phyloP scores from a whole-genome alignment of 305 asterid genomes.

The Solanum aculeatissimum region DNA sequence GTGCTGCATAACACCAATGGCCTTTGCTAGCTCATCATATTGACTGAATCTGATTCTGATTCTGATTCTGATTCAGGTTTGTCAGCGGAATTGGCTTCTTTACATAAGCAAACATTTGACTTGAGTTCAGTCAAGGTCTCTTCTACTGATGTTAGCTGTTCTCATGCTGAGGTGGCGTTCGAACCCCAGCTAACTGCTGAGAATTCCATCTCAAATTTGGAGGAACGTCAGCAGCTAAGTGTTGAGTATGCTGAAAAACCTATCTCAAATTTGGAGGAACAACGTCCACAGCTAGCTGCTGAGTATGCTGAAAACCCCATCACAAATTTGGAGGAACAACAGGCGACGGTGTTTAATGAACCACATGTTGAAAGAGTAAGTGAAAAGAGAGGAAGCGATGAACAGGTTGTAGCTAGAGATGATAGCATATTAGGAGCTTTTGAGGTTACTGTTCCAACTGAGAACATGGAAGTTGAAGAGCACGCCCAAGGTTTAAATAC shows the following conservation, averaged over 20 bases:
- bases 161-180: constrained; percentile 18
- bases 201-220: constrained; percentile 2
- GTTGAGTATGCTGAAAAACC: not conserved
- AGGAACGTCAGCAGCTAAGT: not conserved
- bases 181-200: constrained; percentile 17
- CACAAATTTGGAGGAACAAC: constrained; percentile 3
- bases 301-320: not conserved
- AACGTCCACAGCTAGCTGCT: not conserved
- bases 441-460: constrained; percentile 15
- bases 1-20: not conserved
- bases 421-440: constrained; percentile 17
- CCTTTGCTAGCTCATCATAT: not conserved
- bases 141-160: constrained; percentile 23
- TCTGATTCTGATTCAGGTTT: constrained; percentile 38
- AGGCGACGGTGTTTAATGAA: constrained; percentile 9
- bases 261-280: constrained; percentile 1
- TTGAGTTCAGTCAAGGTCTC: constrained; percentile 41
- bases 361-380: constrained; percentile 8
- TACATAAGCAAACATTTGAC: constrained; percentile 49
- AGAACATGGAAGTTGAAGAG: constrained; percentile 23
- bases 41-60: not conserved
- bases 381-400: constrained; percentile 17
- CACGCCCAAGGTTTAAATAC: constrained; percentile 7
- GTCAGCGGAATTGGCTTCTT: constrained; percentile 46
- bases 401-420: constrained; percentile 13